Evolutionary conservation across 2,329 filamentous ascomycete genomes (phyloP), one percentile per base, ranked within the genome.

Genomic region (Colletotrichum phormii): DNA sequence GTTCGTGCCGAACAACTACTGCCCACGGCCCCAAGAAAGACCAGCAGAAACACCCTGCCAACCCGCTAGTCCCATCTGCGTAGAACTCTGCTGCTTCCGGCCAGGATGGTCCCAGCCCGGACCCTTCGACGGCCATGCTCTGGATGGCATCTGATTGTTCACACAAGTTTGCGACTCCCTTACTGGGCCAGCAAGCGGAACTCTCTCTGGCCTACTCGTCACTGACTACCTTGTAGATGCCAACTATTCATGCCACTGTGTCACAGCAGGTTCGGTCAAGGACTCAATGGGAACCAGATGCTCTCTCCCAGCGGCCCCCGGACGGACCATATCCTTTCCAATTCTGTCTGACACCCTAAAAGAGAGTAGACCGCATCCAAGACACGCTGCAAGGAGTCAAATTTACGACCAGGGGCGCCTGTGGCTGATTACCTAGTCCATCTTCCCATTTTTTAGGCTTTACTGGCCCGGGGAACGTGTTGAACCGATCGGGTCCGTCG

Each of bases 381-480:
- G 53, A 53, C 64, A 26, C 65, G 22, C 58, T 54, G 65, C 59
- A 69, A 37, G 53, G 65, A 64, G 64, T 54, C 66, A 49, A 64
- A 54, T 69, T 72, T 31, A 46, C 49, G 59, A 33, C 65, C 54
- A 60, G 59, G 70, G 54, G 65, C 49, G 31, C 11, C 33, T 58
- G 49, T 67, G 46, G 53, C 64, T 68, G 58, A 55, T 64, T 64
- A n/a, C n/a, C n/a, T n/a, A 69, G 65, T 60, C 46, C 42, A 31
- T 15, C 51, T 46, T 35, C 59, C 70, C 65, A 72, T 60, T 72
- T 72, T 69, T 72, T 72, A 72, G 70, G 54, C 65, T 72, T 69
- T 57, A 60, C 54, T 63, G 37, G 59, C 59, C 65, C 65, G 59
- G 64, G 65, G 70, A 69, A 72, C 65, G 65, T 64, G 65, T 64